These are phyloP conservation scores for Oxyria digyna DNA, from an alignment of 148 eudicot genomes.

Conservation along the genomic window DNA sequence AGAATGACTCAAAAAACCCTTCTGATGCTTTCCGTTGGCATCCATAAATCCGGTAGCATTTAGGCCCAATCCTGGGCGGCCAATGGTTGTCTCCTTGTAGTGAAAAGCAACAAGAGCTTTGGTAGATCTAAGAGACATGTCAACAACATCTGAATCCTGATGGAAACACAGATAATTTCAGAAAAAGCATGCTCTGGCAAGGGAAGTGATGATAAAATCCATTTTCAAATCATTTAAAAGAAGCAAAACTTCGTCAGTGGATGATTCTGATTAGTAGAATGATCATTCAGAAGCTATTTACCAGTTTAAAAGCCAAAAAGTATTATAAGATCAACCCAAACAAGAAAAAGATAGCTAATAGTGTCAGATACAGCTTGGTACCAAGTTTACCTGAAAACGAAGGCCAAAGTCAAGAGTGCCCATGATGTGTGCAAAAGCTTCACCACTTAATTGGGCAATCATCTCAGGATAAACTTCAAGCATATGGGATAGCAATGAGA, in stretches of 20 bases:
- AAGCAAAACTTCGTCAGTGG: neutral
- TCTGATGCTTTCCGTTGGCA: constrained; percentile 53
- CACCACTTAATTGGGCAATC: constrained; percentile 57
- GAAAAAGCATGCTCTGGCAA: neutral
- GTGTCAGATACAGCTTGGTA: neutral
- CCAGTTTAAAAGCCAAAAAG: neutral
- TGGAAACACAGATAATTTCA: constrained; percentile 7
- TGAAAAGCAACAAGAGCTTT: constrained; percentile 85
- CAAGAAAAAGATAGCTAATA: neutral
- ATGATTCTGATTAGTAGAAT: neutral
- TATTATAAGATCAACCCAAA: neutral
- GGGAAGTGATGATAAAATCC: neutral
- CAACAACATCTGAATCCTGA: constrained; percentile 68
- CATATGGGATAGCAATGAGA: constrained; percentile 83
- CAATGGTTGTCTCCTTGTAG: constrained; percentile 58
- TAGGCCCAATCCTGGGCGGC: constrained; percentile 66
- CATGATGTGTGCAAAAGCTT: constrained; percentile 60
- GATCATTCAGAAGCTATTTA: neutral
- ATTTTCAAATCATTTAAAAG: neutral
- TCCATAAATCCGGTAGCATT: constrained; percentile 56
- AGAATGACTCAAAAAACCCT: constrained; percentile 67
- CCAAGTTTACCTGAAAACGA: constrained; percentile 52
- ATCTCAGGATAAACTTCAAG: constrained; percentile 97
- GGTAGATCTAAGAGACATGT: constrained; percentile 68
- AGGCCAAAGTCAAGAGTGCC: constrained; percentile 85